Conservation (phyloP, 1,284 basidiomycete genomes). For the Ustilago shanxiensis region DNA sequence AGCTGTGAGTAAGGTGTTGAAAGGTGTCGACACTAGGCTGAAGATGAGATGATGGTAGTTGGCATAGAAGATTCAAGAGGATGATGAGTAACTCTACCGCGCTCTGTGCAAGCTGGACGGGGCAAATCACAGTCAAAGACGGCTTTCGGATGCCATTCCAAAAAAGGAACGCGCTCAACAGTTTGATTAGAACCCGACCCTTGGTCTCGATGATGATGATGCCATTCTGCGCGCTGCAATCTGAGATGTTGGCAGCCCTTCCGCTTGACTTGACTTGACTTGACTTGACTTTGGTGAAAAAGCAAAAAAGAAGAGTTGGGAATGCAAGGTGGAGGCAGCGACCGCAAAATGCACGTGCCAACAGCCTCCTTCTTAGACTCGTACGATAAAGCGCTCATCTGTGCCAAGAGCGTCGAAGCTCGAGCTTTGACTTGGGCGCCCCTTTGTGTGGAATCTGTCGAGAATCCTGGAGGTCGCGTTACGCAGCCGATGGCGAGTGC, state of each 20-base stretch:
- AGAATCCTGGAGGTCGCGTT: background rate
- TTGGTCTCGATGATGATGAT: background rate
- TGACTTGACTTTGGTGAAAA: background rate
- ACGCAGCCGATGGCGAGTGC: conserved; percentile 1
- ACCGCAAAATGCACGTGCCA: conserved; percentile 38
- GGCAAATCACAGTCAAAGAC: background rate
- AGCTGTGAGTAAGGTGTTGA: background rate
- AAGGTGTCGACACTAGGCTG: background rate
- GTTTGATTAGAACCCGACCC: background rate
- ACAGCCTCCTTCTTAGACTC: background rate
- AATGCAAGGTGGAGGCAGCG: conserved; percentile 21
- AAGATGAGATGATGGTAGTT: conserved; percentile 11
- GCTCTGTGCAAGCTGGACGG: background rate
- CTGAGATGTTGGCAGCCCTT: too few species aligned
- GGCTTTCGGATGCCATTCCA: background rate
- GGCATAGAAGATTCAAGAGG: background rate
- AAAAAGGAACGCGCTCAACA: background rate
- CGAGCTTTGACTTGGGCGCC: background rate
- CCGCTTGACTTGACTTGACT: background rate
- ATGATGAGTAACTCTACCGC: background rate
- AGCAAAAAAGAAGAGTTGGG: too few species aligned
- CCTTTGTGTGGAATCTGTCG: background rate
- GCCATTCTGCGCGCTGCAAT: conserved; percentile 9
- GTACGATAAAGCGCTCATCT: conserved; percentile 1
- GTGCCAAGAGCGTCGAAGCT: conserved; percentile 2